Base-by-base conservation (phyloP, 78 protist genomes). In the Salpingoeca rosetta region DNA sequence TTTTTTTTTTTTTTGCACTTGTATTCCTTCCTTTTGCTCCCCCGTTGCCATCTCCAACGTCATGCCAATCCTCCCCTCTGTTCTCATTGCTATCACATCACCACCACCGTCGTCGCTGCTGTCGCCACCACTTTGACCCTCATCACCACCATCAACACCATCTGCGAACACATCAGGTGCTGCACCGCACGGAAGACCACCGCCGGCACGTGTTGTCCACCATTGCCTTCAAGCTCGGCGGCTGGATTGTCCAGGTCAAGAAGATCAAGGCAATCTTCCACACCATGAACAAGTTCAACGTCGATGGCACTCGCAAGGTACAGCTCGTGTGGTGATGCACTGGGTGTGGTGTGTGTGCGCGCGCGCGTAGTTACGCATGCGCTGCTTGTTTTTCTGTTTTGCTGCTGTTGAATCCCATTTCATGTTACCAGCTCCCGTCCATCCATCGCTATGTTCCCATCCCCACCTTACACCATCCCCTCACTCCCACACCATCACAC, bases 261-360 rank as follows among this genome's bases (percentile, higher is more conserved):
- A 80, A 87, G 82, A 96, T 95, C 81, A 94, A 95, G 95, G 76
- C 90, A n/a, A 87, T 92, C 83, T 96, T 83, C 93, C 93, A 94
- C 95, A 86, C 93, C 38, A 57, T 97, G 92, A 97, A 97, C 92
- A 83, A 79, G 84, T 94, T 94, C 86, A 89, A 93, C 86, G 83
- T 81, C 45, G 97, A 93, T 85, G 84, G 88, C 44, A 26, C 88
- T 25, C 44, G 87, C 73, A 83, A 84, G 75, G 92, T 90, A 79
- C 88, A 92, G 74, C 91, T 92, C 65, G 98, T 94, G 83, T 93
- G 93, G 89, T 97, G 92, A n/a, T n/a, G n/a, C n/a, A n/a, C n/a
- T n/a, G n/a, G n/a, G n/a, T n/a, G n/a, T n/a, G n/a, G n/a, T n/a
- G 72, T 97, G 99, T 98, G 51, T 80, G 24, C 97, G 97, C 10